phyloP scores from a whole-genome alignment of 495 filamentous ascomycete species.

The Penicillium psychrofluorescens region DNA sequence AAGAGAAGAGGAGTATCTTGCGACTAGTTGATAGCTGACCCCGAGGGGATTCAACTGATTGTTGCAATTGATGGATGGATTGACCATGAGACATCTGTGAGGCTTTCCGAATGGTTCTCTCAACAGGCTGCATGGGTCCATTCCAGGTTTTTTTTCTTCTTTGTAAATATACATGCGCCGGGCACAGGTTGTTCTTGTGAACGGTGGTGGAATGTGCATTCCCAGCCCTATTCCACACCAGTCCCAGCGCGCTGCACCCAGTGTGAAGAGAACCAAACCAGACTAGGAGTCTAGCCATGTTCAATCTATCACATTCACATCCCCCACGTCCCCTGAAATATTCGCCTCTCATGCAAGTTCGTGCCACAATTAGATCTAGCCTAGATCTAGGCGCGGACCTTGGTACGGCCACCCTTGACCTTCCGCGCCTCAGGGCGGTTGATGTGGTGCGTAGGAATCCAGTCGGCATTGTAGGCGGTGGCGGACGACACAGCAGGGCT shows the following conservation, averaged over 20 bases:
- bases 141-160: neutral
- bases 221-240: constrained; percentile 12
- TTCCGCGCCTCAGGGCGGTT: constrained; percentile 76
- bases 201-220: constrained; percentile 16
- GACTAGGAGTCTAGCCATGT: too few species aligned
- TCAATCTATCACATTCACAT: too few species aligned
- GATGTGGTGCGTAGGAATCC: constrained; percentile 90
- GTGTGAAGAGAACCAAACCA: too few species aligned
- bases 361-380: constrained; percentile 1
- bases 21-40: too few species aligned
- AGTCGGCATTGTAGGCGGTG: constrained; percentile 86
- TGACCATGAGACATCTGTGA: neutral
- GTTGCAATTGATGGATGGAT: too few species aligned
- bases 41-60: too few species aligned
- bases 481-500: constrained; percentile 60
- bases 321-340: neutral
- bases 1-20: too few species aligned
- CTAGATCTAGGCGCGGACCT: constrained; percentile 37
- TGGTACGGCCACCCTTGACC: constrained; percentile 62
- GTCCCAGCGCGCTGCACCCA: too few species aligned
- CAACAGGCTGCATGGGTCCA: neutral
- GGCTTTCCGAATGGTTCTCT: constrained; percentile 1
- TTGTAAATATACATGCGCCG: constrained; percentile 29
- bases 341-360: neutral
- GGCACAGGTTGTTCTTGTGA: constrained; percentile 9